Evolutionary conservation across 202 grass and related monocot species (phyloP), one percentile per base, ranked within the genome.

Genomic region (Eragrostis tef): DNA sequence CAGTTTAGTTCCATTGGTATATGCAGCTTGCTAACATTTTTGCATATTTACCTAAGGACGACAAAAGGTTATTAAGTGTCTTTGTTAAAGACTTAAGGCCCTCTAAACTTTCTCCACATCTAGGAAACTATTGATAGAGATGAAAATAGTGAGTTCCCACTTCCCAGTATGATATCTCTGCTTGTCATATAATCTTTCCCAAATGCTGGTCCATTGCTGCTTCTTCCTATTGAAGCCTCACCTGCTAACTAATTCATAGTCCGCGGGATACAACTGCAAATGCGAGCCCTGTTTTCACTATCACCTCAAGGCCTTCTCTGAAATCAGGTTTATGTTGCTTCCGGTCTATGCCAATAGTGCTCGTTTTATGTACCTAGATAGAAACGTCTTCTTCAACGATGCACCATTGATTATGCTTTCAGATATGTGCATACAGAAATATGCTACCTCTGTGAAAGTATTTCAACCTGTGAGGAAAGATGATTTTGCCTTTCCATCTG

Each of bases 61-160:
- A 31, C 29, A 31, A 31, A 31, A 31, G 3, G 29, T 31, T 31
- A 31, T 31, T 31, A 31, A 31, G 29, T 31, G 29, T 31, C 1
- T 31, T 31, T 31, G 29, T 31, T 31, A 1, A 31, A 31, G 29
- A 31, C 3, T 31, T 31, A 5, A 39, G 49, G 8, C 13, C 52
- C 64, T 73, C 64, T 4, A 52, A 22, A 19, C 47, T 73, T 57
- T 57, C n/a, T 74, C 44, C 6, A 24, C 5, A 14, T 43, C 29
- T 52, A 15, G 20, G 61, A 74, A 73, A 41, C 26, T 58, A 12
- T 71, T 60, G 16, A 79, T 73, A 47, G 13, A 45, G 54, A 20
- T 61, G 60, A 62, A 43, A 69, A 80, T 25, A 9, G 76, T 46
- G 31, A 42, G 4, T 45, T 70, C 34, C 12, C 61, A 42, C 2